phyloP scores from a whole-genome alignment of 441 rosid genomes.

The Bruguiera hainesii region DNA sequence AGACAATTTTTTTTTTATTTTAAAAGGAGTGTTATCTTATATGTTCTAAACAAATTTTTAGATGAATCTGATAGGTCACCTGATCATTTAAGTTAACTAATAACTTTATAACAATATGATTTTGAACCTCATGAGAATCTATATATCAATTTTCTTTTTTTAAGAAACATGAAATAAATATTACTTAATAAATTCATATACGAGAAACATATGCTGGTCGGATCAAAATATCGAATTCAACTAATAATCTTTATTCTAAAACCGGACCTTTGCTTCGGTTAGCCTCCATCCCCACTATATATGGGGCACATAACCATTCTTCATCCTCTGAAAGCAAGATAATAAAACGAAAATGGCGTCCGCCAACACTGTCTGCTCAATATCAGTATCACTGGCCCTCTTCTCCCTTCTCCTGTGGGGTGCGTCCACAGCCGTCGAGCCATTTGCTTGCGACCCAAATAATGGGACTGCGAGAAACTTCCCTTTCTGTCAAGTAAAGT shows the following conservation, averaged over 20 bases:
- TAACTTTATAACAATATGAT: no score
- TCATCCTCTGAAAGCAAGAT: no score
- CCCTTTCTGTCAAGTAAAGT: constrained; percentile 53
- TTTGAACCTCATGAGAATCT: no score
- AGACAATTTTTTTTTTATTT: no score
- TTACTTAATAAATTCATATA: not conserved
- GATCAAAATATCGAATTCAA: not conserved
- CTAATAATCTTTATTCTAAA: constrained; percentile 13
- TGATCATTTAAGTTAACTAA: no score
- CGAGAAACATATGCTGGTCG: not conserved
- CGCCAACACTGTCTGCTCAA: constrained; percentile 10
- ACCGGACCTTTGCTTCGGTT: constrained; percentile 7
- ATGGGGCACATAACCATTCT: no score
- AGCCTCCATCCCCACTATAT: constrained; percentile 12
- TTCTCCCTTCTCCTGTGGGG: constrained; percentile 25
- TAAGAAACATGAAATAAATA: no score
- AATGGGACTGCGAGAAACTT: constrained; percentile 37
- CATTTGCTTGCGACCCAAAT: constrained; percentile 72
- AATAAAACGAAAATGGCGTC: constrained; percentile 13
- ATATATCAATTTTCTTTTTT: no score
- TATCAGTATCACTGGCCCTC: not conserved
- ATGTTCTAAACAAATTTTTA: no score
- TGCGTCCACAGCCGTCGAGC: constrained; percentile 33
- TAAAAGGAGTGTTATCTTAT: no score
- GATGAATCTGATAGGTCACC: no score